Percentiles rank a stretch among this genome's conserved stretches.
phyloP scores from a whole-genome alignment of 1,284 basidiomycete genomes.

The Ganoderma boninense region DNA sequence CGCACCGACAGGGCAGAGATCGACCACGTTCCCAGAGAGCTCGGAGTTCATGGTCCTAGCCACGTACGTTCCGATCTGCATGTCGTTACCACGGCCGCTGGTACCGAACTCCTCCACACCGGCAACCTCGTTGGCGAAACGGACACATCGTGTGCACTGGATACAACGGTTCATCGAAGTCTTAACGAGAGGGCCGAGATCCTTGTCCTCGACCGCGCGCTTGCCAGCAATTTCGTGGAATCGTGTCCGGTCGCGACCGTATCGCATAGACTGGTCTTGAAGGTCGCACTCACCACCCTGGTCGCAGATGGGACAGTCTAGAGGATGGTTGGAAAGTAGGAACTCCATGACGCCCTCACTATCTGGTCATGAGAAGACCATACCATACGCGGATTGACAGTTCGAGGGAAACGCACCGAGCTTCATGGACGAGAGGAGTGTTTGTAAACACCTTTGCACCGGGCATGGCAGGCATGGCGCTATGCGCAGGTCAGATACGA shows the following conservation, averaged over 20 bases:
- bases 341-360: slow-evolving; percentile 99
- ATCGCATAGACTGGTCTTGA: slow-evolving; percentile 99
- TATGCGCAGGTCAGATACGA: slow-evolving; percentile 37
- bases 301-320: slow-evolving; percentile 99
- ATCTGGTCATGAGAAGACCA: slow-evolving; percentile 28
- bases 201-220: slow-evolving; percentile 98
- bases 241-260: slow-evolving; percentile 95
- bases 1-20: slow-evolving; percentile 97
- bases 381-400: neutral
- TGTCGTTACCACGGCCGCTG: slow-evolving; percentile 96
- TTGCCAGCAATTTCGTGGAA: slow-evolving; percentile 99
- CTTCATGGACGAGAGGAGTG: slow-evolving; percentile 94
- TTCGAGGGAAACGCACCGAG: slow-evolving; percentile 62
- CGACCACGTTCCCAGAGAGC: slow-evolving; percentile 96
- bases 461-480: slow-evolving; percentile 98
- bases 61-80: slow-evolving; percentile 99
- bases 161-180: slow-evolving; percentile 99
- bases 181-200: slow-evolving; percentile 97
- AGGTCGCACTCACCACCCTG: slow-evolving; percentile 99
- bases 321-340: slow-evolving; percentile 95
- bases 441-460: slow-evolving; percentile 97
- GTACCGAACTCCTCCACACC: slow-evolving; percentile 98
- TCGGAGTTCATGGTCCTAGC: slow-evolving; percentile 98
- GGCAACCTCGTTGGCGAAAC: slow-evolving; percentile 99
- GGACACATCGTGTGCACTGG: slow-evolving; percentile 98